These are phyloP conservation scores for Coemansia sp. DNA, from an alignment of 192 early-diverging fungal species.

Conservation along the genomic window DNA sequence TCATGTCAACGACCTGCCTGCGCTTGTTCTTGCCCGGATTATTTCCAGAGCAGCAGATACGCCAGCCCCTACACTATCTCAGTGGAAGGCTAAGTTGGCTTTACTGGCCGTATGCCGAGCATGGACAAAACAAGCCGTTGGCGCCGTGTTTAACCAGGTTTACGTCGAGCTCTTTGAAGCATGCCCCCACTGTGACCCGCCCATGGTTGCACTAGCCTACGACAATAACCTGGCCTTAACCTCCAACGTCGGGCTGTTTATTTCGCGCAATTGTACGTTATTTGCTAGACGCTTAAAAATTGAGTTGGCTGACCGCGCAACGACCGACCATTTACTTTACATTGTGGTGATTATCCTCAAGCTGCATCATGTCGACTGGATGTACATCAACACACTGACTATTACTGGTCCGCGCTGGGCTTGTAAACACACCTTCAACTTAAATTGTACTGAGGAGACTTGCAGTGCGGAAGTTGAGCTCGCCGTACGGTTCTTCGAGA, in stretches of 20 bases:
- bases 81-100: neutral
- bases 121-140: neutral
- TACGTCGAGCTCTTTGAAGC: neutral
- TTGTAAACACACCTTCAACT: too few relatives aligned
- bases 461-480: neutral
- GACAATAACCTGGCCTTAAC: neutral
- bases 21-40: neutral
- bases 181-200: too few relatives aligned
- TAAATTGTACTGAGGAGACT: too few relatives aligned
- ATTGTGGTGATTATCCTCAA: neutral
- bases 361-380: neutral
- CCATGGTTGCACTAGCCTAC: too few relatives aligned
- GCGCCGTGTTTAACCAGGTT: neutral
- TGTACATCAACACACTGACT: neutral
- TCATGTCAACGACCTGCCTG: slow-evolving; percentile 1
- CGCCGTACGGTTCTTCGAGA: neutral
- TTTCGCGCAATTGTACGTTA: neutral
- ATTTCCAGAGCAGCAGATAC: neutral
- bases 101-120: neutral
- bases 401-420: neutral
- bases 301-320: neutral
- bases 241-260: neutral
- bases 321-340: neutral
- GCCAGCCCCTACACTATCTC: neutral
- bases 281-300: neutral